Percentiles rank a stretch among this genome's conserved stretches.
Evolutionary conservation across 192 early-diverging fungal species (phyloP).

Genomic region (Funneliformis geosporum): DNA sequence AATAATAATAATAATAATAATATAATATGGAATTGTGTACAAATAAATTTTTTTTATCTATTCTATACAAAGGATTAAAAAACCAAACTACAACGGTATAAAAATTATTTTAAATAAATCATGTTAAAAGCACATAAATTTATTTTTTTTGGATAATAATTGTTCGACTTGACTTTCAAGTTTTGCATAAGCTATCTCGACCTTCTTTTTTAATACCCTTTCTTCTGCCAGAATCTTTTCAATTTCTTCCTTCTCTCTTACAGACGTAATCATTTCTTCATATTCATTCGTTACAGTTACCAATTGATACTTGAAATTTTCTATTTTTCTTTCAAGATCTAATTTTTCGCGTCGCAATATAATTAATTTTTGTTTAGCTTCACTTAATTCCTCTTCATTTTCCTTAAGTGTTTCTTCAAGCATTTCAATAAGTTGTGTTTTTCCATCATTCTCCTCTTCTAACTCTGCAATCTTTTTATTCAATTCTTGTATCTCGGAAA

Average conservation of each 20-base stretch:
- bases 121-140: constrained; percentile 8
- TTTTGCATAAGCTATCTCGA: neutral
- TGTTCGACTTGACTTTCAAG: constrained; percentile 6
- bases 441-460: neutral
- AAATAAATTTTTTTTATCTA: too few relatives aligned
- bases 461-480: neutral
- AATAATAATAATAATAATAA: too few relatives aligned
- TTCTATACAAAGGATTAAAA: neutral
- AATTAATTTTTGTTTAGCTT: neutral
- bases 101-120: constrained; percentile 10
- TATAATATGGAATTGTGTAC: too few relatives aligned
- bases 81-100: neutral
- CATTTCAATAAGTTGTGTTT: neutral
- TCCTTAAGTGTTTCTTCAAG: neutral
- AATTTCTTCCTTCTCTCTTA: neutral
- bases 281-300: neutral
- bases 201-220: neutral
- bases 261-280: neutral
- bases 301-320: neutral
- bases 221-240: neutral
- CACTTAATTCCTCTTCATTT: neutral
- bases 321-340: neutral
- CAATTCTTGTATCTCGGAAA: neutral
- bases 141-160: neutral
- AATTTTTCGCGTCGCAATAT: neutral